Percentiles rank a stretch among this genome's conserved stretches.
Conservation (phyloP, 129 eudicot species). For the Tagetes patula region DNA sequence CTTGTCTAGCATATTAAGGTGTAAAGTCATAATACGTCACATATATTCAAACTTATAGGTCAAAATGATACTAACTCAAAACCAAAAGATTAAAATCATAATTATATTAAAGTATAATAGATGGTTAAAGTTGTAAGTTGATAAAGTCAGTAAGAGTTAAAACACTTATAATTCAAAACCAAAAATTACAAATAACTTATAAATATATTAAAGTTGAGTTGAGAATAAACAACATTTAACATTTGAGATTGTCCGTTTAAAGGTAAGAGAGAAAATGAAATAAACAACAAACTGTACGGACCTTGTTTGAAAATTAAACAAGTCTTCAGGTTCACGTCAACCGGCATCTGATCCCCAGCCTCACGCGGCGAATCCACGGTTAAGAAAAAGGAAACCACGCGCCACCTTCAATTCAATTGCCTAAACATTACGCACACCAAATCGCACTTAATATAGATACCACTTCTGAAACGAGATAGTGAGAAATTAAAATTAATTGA, state of each 20-base stretch:
- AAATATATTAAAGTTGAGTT: too few species aligned
- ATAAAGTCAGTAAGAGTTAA: too few species aligned
- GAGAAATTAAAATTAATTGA: not conserved
- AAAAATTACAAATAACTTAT: too few species aligned
- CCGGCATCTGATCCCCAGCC: conserved; percentile 33
- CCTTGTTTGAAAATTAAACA: conserved; percentile 4
- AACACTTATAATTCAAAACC: too few species aligned
- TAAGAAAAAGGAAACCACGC: conserved; percentile 25
- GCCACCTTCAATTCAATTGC: conserved; percentile 34
- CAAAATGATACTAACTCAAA: too few species aligned
- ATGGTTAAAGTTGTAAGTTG: too few species aligned
- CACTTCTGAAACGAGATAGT: not conserved
- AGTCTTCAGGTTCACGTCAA: conserved; percentile 24
- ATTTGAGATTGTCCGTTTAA: conserved; percentile 27
- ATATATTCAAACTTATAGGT: too few species aligned
- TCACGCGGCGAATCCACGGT: conserved; percentile 39
- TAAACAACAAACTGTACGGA: not conserved
- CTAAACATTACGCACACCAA: conserved; percentile 30
- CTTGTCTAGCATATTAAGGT: too few species aligned
- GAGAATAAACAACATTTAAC: too few species aligned
- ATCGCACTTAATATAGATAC: conserved; percentile 18
- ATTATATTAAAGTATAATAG: too few species aligned
- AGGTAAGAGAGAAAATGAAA: not conserved
- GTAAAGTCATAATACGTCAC: too few species aligned
- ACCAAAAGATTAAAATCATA: too few species aligned